A percentile compares a stretch with the other conserved stretches of the same genome.
Conservation (phyloP, 208 protist species). For the Plasmodiophora brassicae region DNA sequence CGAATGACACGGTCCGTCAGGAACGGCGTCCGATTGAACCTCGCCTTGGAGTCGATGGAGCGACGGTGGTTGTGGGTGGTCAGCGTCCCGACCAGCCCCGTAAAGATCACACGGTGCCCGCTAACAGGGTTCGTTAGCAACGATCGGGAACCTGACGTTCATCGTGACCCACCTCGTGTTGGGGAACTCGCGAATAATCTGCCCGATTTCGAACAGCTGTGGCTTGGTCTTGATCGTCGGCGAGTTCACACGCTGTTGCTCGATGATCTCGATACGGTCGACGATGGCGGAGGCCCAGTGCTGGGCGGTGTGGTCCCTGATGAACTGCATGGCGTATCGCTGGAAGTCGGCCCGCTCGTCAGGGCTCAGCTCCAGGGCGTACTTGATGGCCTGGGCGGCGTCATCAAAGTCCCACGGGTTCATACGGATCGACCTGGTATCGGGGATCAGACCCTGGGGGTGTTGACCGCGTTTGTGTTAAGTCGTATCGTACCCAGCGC, state of each 20-base stretch:
- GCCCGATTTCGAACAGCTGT: no score
- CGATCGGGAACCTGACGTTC: no score
- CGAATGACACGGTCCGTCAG: no score
- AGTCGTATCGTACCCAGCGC: not conserved
- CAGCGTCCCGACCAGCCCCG: not conserved
- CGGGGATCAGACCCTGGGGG: not conserved
- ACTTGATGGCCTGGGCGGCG: constrained; percentile 34
- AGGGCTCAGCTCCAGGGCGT: constrained; percentile 3
- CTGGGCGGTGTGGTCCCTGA: constrained; percentile 5
- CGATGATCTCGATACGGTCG: no score
- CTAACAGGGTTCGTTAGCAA: not conserved
- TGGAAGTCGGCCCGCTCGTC: not conserved
- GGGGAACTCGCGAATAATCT: no score
- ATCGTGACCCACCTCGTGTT: no score
- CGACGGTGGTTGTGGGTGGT: no score
- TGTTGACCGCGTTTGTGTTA: not conserved
- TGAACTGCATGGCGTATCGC: not conserved
- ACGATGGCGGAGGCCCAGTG: constrained; percentile 31
- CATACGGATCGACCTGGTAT: constrained; percentile 14
- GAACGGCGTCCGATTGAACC: no score
- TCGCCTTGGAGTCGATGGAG: no score
- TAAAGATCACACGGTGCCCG: not conserved
- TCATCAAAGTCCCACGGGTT: constrained; percentile 52
- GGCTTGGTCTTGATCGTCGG: no score
- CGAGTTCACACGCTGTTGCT: no score